These are phyloP conservation scores for Styphnolobium japonicum DNA, from an alignment of 306 rosid genomes.

Conservation along the genomic window DNA sequence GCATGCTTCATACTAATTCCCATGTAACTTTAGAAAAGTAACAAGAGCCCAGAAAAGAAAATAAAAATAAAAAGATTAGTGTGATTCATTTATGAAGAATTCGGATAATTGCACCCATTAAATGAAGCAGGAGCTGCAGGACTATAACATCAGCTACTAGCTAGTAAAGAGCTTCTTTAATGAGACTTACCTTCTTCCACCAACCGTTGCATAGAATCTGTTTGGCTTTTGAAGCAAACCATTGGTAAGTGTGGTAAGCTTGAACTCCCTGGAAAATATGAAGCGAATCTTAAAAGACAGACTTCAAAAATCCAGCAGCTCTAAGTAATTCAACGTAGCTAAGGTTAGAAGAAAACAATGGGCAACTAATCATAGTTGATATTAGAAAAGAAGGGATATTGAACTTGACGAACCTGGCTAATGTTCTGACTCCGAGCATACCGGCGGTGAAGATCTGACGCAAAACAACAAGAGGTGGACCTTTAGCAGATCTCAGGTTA, in stretches of 20 bases:
- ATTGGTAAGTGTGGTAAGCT: conserved; percentile 26
- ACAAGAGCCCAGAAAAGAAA: neutral
- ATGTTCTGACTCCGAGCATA: conserved; percentile 59
- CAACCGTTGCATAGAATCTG: conserved; percentile 43
- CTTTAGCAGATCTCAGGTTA: conserved; percentile 20
- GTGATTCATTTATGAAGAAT: neutral
- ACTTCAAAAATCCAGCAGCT: neutral
- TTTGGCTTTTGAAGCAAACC: conserved; percentile 31
- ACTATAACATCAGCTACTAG: neutral
- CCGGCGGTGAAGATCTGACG: conserved; percentile 26
- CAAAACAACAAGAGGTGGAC: neutral
- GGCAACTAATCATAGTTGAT: neutral
- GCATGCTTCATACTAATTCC: neutral
- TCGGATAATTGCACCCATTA: neutral
- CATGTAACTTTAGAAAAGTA: neutral
- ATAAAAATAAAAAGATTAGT: neutral
- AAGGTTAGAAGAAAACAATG: neutral
- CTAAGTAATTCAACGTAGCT: neutral
- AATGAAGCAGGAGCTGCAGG: neutral
- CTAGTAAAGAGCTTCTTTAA: conserved; percentile 21
- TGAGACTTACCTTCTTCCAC: conserved; percentile 57
- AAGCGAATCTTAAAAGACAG: neutral
- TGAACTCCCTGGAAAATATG: conserved; percentile 40
- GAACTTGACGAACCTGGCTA: conserved; percentile 50
- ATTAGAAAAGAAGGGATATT: neutral